phyloP scores from a whole-genome alignment of 164 flowering plant genomes.

The Hamamelis virginiana region DNA sequence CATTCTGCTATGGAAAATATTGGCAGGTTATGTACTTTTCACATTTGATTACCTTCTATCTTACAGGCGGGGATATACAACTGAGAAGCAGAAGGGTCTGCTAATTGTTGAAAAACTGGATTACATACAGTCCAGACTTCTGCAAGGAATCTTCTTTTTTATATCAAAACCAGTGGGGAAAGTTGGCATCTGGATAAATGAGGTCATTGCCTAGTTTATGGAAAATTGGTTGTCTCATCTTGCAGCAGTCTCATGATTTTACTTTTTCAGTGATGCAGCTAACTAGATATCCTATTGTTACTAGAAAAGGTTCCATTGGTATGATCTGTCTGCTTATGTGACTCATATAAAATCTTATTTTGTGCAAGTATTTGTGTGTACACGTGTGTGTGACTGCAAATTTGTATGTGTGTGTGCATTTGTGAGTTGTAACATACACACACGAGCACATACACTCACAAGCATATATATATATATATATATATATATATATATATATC shows the following conservation, averaged over 20 bases:
- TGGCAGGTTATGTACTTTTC: conserved; percentile 2
- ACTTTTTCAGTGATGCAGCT: background rate
- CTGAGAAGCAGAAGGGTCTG: conserved; percentile 86
- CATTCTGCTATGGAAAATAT: background rate
- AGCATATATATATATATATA: no score
- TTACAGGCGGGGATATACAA: conserved; percentile 85
- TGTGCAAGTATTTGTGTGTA: no score
- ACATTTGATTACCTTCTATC: conserved; percentile 18
- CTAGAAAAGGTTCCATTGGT: no score
- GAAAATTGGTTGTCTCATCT: background rate
- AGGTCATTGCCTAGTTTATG: conserved; percentile 44
- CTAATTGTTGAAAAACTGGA: conserved; percentile 86
- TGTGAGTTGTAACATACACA: no score
- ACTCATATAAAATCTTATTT: background rate
- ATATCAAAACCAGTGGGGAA: conserved; percentile 69
- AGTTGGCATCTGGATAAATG: conserved; percentile 65
- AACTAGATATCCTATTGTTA: background rate
- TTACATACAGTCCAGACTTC: conserved; percentile 82
- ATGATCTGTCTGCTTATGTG: background rate
- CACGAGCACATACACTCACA: no score
- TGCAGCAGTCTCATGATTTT: background rate
- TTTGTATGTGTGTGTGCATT: no score
- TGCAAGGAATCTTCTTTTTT: conserved; percentile 53
- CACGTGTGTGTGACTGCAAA: no score
- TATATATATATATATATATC: no score